Base-by-base conservation (phyloP, 2,329 filamentous ascomycete genomes). In the Trichophyton equinum region DNA sequence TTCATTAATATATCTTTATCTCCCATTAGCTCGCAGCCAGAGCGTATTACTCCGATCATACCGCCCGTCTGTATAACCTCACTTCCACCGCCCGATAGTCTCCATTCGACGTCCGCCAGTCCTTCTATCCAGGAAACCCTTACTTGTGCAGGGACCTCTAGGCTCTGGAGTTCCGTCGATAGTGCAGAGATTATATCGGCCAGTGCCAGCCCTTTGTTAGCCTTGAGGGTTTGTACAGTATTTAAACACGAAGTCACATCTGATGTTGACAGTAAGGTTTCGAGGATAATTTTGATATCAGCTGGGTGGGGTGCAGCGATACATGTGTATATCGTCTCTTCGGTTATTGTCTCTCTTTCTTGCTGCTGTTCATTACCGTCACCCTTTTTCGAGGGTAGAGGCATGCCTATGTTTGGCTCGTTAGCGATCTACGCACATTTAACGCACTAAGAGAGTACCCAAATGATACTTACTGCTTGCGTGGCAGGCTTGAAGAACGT, bases 401-500 rank as follows among this genome's bases (percentile, higher is more conserved):
- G 88, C 46, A 85, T 88, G 69, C 85, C 85, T 87, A 42, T 49
- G 62, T 7, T 7, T 3, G 11, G 3, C n/a, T 62, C n/a, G 36
- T 66, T 40, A 66, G 62, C n/a, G 7, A 7, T 47, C 61, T 60
- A 62, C 53, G 33, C 27, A 56, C 51, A 25, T 20, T 38, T 4
- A 25, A 38, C 11, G 15, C 15, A 7, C n/a, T 13, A 44, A 25
- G 15, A 15, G 2, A 27, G 18, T 11, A 58, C 20, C 13, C 40
- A 47, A 20, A 22, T 25, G 36, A 11, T 18, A 73, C 77, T 79
- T 82, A 84, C 90, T 95, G 64, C 91, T 95, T 38, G 94, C 94
- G 72, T 97, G 90, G 67, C 94, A 99, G 7, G 94, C 94, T 76
- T 99, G 94, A 30, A 99, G 79, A 8, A 99, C 94, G 69, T 99